Evolutionary conservation across 768 basidiomycete genomes (phyloP), one percentile per base, ranked within the genome.

Genomic region (Trametes punicea): DNA sequence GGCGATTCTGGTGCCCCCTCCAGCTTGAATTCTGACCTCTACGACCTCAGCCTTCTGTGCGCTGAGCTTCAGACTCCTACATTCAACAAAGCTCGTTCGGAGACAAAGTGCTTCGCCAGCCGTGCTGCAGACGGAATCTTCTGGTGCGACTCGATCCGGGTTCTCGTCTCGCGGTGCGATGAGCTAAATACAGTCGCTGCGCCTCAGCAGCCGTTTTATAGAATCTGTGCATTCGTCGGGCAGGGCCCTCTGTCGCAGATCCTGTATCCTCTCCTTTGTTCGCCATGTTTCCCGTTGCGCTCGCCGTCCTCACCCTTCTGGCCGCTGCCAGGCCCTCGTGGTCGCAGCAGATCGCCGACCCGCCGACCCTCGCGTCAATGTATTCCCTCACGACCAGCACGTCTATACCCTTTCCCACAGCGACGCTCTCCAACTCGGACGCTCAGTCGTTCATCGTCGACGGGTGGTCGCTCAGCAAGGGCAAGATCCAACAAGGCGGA

Each of bases 351-450:
- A 31, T 59, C n/a, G 63, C 59, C 11, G 50, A 47, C 47, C 55
- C 64, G 16, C 44, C 59, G 16, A 25, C 57, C 29, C 64, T 84
- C 33, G 83, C 84, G 26, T 69, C 78, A 0, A 75, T 71, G 56
- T 86, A 77, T 65, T 73, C 74, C 10, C 77, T 87, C 46, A 71
- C 81, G 11, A 81, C 83, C 2, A 83, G 81, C 66, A 88, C 87
- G 2, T 65, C 73, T 4, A 68, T 89, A 15, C 79, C 85, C 4
- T 90, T 85, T 64, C 88, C 88, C 21, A 75, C 81, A 4, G 75
- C 81, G 4, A 86, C 85, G 0, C 78, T 79, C 55, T 65, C 75
- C n/a, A 71, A 77, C 33, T 62, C 66, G 26, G 77, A 83, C 49
- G 69, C 88, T 0, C 75, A 80, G 57, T 68, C 71, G 0, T 75